Evolutionary conservation across 108 stramenopile species (phyloP), one percentile per base, ranked within the genome.

Genomic region (Cyclotella cryptica): DNA sequence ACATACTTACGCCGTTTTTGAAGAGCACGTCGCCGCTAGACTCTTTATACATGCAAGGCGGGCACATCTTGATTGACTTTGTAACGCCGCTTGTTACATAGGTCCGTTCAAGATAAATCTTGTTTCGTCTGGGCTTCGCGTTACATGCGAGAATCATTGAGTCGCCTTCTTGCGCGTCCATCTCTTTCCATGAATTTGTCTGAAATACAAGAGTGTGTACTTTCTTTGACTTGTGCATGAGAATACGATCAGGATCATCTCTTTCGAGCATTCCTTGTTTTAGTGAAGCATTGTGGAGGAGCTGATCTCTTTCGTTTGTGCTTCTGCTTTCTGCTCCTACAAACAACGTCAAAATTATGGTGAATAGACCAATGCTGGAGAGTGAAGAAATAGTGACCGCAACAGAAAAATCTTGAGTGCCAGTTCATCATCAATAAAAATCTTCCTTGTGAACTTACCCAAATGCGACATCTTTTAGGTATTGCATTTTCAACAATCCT

Each of bases 181-280:
- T 62, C 29, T 30, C 40, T 40, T 41, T 42, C 61, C 61, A 62
- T 15, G 61, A 62, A 9, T 26, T 19, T 55, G 55, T 55, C n/a
- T n/a, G n/a, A 24, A 6, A 55, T 12, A 21, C 24, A 55, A 55
- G 24, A n/a, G 1, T 3, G 24, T 24, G 4, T 35, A 35, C 35
- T 35, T 35, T 35, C 35, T 5, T 35, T 35, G 35, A 2, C 35
- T 35, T 35, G 35, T 35, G 35, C 35, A 35, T 6, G 35, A 35
- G 6, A 35, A 35, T 6, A 35, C 6, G 6, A 2, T 35, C 35
- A 35, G 35, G 35, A 35, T 35, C 35, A 5, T 35, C 35, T 35
- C 6, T 35, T 35, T 35, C 35, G 35, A 35, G 35, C 35, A 35
- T 35, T 35, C 35, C 35, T 35, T 6, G 35, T 35, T 35, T 35